These are phyloP conservation scores for Nymphaea thermarum DNA, from an alignment of 164 flowering plant species.

Conservation along the genomic window DNA sequence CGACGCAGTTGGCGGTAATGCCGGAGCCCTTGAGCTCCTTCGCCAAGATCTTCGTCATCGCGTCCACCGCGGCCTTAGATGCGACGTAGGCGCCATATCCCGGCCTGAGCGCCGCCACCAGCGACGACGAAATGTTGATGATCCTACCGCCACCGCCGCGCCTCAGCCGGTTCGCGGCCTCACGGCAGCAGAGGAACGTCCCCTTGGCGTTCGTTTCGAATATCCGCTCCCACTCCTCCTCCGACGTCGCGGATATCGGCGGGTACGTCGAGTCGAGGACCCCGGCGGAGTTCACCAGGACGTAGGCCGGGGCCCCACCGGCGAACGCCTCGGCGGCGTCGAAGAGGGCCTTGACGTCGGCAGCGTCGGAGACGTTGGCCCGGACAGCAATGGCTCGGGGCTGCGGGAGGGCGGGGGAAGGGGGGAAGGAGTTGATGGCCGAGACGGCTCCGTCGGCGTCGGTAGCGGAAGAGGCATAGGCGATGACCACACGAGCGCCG, in stretches of 20 bases:
- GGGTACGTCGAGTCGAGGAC: slow-evolving; percentile 34
- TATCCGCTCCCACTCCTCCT: slow-evolving; percentile 34
- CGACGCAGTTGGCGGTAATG: slow-evolving; percentile 49
- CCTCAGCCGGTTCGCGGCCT: slow-evolving; percentile 37
- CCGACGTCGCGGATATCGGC: slow-evolving; percentile 20
- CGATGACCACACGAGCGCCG: slow-evolving; percentile 39
- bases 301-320: slow-evolving; percentile 10
- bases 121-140: slow-evolving; percentile 27
- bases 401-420: background rate
- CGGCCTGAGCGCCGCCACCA: slow-evolving; percentile 24
- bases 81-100: slow-evolving; percentile 37
- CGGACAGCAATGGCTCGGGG: slow-evolving; percentile 31
- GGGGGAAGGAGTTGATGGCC: slow-evolving; percentile 13
- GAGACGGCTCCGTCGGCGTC: slow-evolving; percentile 16
- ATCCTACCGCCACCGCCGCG: slow-evolving; percentile 54
- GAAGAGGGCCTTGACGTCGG: slow-evolving; percentile 40
- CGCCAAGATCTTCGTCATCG: slow-evolving; percentile 45
- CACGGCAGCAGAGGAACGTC: slow-evolving; percentile 38
- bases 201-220: slow-evolving; percentile 42
- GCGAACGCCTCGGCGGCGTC: slow-evolving; percentile 28
- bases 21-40: slow-evolving; percentile 54
- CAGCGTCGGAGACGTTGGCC: slow-evolving; percentile 42
- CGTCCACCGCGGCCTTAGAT: slow-evolving; percentile 58
- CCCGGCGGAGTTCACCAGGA: slow-evolving; percentile 58
- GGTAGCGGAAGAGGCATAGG: slow-evolving; percentile 24